These are phyloP conservation scores for Fusarium sp. DNA, from an alignment of 2,329 filamentous ascomycete genomes.

Conservation along the genomic window DNA sequence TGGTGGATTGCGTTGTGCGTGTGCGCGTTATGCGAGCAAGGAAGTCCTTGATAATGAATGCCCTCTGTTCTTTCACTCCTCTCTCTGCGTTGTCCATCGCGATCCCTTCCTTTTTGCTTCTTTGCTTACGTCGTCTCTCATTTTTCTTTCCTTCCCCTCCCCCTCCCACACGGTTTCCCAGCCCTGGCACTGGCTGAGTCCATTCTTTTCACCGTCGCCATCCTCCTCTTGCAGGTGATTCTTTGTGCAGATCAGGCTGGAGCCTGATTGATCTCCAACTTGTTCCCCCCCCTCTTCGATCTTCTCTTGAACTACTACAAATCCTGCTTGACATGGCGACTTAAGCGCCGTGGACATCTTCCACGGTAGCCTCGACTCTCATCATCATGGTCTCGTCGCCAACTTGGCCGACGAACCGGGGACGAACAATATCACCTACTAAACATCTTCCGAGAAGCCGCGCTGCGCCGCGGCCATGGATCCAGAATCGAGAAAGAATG, in stretches of 20 bases:
- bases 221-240: slow-evolving; percentile 5
- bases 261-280: slow-evolving; percentile 1
- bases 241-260: slow-evolving; percentile 8
- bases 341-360: slow-evolving; percentile 20
- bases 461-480: slow-evolving; percentile 33
- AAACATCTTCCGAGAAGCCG: slow-evolving; percentile 17
- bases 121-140: slow-evolving; percentile 26
- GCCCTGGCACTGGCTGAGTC: slow-evolving; percentile 37
- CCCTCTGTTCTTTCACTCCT: slow-evolving; percentile 25
- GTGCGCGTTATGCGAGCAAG: slow-evolving; percentile 32
- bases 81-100: slow-evolving; percentile 3
- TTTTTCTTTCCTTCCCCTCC: neutral
- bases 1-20: neutral
- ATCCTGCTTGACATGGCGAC: slow-evolving; percentile 18
- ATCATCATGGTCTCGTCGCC: slow-evolving; percentile 29
- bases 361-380: slow-evolving; percentile 8
- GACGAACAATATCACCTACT: slow-evolving; percentile 16
- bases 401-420: slow-evolving; percentile 17
- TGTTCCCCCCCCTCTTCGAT: neutral
- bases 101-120: slow-evolving; percentile 19
- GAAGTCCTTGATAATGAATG: slow-evolving; percentile 32
- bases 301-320: neutral
- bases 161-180: slow-evolving; percentile 10
- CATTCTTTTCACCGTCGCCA: slow-evolving; percentile 25
- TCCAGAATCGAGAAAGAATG: slow-evolving; percentile 23